phyloP scores from a whole-genome alignment of 306 rosid species.

The Astragalus membranaceus region DNA sequence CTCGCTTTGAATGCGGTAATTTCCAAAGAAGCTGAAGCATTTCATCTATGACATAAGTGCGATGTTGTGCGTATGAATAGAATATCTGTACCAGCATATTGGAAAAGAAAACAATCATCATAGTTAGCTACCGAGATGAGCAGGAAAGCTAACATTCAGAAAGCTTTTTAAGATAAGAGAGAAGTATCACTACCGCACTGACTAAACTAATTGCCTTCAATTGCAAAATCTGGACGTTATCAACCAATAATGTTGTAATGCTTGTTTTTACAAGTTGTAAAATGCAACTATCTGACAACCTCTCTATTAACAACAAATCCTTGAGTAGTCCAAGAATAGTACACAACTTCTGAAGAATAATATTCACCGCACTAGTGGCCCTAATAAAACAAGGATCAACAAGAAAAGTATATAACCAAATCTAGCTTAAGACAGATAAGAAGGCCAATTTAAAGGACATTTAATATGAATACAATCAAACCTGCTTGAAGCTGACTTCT shows the following conservation, averaged over 20 bases:
- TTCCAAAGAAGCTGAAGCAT: conserved; percentile 84
- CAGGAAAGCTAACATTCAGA: not conserved
- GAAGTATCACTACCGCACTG: conserved; percentile 64
- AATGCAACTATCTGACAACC: conserved; percentile 92
- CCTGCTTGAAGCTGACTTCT: conserved; percentile 70
- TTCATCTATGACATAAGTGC: conserved; percentile 88
- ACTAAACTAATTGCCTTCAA: conserved; percentile 88
- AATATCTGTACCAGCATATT: conserved; percentile 66
- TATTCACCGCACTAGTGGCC: conserved; percentile 74
- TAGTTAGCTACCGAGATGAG: not conserved
- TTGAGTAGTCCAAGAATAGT: conserved; percentile 82
- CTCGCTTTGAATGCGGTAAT: conserved; percentile 82
- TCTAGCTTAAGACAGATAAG: conserved; percentile 6
- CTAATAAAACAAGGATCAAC: conserved; percentile 38
- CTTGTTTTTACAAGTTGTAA: conserved; percentile 89
- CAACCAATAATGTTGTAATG: conserved; percentile 86
- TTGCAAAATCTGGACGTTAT: conserved; percentile 92
- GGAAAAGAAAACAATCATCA: not conserved
- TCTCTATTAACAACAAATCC: conserved; percentile 88
- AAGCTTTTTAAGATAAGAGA: conserved; percentile 9
- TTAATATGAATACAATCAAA: conserved; percentile 27
- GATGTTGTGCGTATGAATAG: conserved; percentile 78
- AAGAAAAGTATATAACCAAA: not conserved
- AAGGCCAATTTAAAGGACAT: conserved; percentile 12
- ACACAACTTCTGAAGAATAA: conserved; percentile 93